Conservation (phyloP, 129 eudicot genomes). For the Cynara cardunculus region DNA sequence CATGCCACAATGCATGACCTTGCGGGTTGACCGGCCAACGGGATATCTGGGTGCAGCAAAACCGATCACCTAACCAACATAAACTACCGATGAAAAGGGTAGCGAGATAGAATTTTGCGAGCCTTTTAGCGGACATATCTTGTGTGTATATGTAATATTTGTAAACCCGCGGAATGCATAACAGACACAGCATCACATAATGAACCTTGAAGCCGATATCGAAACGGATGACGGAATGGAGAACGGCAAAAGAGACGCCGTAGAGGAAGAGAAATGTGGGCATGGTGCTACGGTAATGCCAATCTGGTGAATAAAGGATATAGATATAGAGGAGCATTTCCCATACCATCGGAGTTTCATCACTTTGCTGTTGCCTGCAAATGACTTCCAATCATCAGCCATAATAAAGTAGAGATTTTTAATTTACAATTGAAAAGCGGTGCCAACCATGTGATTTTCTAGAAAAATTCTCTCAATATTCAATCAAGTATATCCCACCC, state of each 20-base stretch:
- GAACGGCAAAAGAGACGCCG: conserved; percentile 42
- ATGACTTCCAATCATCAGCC: not conserved
- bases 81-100: conserved; percentile 57
- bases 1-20: conserved; percentile 92
- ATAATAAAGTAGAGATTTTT: not conserved
- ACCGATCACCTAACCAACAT: conserved; percentile 72
- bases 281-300: conserved; percentile 64
- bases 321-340: conserved; percentile 64
- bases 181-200: conserved; percentile 33
- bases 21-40: conserved; percentile 78
- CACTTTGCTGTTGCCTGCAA: conserved; percentile 54
- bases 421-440: not conserved
- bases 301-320: conserved; percentile 60
- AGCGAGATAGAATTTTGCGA: conserved; percentile 62
- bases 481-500: too few species aligned
- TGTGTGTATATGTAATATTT: conserved; percentile 42
- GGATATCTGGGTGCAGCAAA: conserved; percentile 51
- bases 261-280: conserved; percentile 60
- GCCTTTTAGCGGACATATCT: conserved; percentile 60
- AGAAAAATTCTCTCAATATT: too few species aligned
- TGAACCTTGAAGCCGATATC: conserved; percentile 47
- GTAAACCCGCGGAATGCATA: conserved; percentile 57
- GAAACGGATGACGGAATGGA: conserved; percentile 45
- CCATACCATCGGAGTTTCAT: conserved; percentile 64
- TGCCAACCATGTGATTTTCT: too few species aligned